phyloP scores from a whole-genome alignment of 192 early-diverging fungal species.

The Umbelopsis sp. region DNA sequence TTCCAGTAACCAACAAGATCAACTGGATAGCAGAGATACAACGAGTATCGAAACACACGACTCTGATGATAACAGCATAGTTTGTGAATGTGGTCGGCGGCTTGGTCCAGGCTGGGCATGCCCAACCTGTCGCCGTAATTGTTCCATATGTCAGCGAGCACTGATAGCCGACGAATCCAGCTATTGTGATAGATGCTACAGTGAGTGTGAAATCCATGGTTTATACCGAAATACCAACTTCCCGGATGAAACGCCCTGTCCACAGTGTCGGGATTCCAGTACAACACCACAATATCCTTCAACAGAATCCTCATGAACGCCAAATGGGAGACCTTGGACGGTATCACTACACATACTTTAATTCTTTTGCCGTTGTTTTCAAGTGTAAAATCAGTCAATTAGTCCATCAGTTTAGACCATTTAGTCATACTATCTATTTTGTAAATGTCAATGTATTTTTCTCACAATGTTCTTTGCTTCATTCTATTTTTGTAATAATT shows the following conservation, averaged over 20 bases:
- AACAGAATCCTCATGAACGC: too few relatives aligned
- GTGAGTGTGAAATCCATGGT: constrained; percentile 1
- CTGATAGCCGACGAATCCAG: neutral
- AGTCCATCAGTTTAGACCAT: too few relatives aligned
- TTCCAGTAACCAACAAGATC: neutral
- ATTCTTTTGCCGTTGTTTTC: too few relatives aligned
- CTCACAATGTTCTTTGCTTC: too few relatives aligned
- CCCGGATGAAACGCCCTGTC: neutral
- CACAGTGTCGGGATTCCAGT: neutral
- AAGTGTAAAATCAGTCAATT: too few relatives aligned
- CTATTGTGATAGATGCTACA: constrained; percentile 22
- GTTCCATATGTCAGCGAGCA: constrained; percentile 13
- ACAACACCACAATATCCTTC: neutral
- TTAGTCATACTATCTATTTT: too few relatives aligned
- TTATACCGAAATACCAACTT: neutral
- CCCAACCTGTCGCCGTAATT: constrained; percentile 1
- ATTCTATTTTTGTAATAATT: too few relatives aligned
- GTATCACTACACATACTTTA: too few relatives aligned
- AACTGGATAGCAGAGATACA: neutral
- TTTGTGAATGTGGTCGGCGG: neutral
- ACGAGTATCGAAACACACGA: neutral
- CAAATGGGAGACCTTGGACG: too few relatives aligned
- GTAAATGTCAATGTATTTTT: too few relatives aligned
- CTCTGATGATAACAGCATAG: neutral
- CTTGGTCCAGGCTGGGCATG: constrained; percentile 1